These are phyloP conservation scores for Daedalea quercina DNA, from an alignment of 768 basidiomycete species.

Conservation along the genomic window DNA sequence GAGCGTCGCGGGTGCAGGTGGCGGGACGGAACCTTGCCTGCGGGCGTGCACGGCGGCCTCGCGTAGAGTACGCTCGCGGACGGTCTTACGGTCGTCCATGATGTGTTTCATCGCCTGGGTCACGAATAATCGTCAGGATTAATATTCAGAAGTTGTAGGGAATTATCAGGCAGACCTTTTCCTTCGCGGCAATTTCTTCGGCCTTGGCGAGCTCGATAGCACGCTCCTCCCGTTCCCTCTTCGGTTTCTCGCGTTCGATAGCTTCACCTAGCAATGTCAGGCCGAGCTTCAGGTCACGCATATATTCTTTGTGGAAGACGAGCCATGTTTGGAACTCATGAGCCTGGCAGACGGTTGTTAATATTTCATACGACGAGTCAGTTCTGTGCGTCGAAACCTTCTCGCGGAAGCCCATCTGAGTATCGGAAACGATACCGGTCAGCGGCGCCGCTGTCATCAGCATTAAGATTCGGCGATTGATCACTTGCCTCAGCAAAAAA, in stretches of 20 bases:
- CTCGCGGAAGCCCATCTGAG: slow-evolving; percentile 66
- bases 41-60: background rate
- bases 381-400: slow-evolving; percentile 34
- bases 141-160: background rate
- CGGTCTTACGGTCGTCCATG: slow-evolving; percentile 60
- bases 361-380: background rate
- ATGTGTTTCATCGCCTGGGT: slow-evolving; percentile 60
- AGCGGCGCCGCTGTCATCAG: background rate
- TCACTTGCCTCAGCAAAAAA: slow-evolving; percentile 68
- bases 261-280: slow-evolving; percentile 59
- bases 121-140: background rate
- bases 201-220: slow-evolving; percentile 55
- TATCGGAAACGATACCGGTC: background rate
- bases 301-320: slow-evolving; percentile 45
- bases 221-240: slow-evolving; percentile 36
- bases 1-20: background rate
- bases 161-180: slow-evolving; percentile 39
- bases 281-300: slow-evolving; percentile 56
- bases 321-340: slow-evolving; percentile 70
- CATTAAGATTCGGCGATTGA: slow-evolving; percentile 62
- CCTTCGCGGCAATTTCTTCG: slow-evolving; percentile 40
- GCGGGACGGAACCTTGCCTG: background rate
- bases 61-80: slow-evolving; percentile 1
- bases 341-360: slow-evolving; percentile 36
- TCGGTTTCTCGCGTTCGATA: slow-evolving; percentile 44